Conservation (phyloP, 768 basidiomycete genomes). For the Termitomyces sp. region DNA sequence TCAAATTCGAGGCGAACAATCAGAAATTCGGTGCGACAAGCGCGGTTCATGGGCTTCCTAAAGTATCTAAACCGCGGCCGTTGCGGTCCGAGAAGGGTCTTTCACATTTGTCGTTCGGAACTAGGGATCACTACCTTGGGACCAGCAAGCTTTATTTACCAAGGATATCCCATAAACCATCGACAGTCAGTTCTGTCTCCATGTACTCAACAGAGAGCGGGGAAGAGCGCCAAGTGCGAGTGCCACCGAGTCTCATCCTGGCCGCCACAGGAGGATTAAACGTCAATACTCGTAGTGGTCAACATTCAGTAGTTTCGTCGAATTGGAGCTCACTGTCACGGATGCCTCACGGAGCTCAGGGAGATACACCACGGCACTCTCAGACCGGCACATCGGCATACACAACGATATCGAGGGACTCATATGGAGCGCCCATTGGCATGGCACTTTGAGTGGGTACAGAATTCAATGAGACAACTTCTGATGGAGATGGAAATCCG, state of each 20-base stretch:
- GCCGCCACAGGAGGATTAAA: conserved; percentile 27
- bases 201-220: conserved; percentile 26
- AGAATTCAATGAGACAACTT: conserved; percentile 1
- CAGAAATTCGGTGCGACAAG: background rate
- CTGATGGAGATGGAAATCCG: background rate
- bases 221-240: conserved; percentile 22
- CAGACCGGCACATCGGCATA: conserved; percentile 12
- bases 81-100: conserved; percentile 11
- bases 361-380: conserved; percentile 9
- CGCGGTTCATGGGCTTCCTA: conserved; percentile 1
- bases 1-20: conserved; percentile 30
- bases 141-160: background rate
- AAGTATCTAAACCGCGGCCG: conserved; percentile 11
- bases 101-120: conserved; percentile 4
- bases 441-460: conserved; percentile 15
- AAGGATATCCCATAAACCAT: conserved; percentile 21
- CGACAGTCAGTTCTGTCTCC: conserved; percentile 23
- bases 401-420: conserved; percentile 8
- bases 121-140: background rate
- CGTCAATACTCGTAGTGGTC: conserved; percentile 8
- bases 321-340: conserved; percentile 15
- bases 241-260: conserved; percentile 27
- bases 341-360: conserved; percentile 4
- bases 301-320: conserved; percentile 15
- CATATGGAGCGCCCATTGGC: conserved; percentile 14